Evolutionary conservation across 495 filamentous ascomycete genomes (phyloP), one percentile per base, ranked within the genome.

Genomic region (Pyronema omphalodes): DNA sequence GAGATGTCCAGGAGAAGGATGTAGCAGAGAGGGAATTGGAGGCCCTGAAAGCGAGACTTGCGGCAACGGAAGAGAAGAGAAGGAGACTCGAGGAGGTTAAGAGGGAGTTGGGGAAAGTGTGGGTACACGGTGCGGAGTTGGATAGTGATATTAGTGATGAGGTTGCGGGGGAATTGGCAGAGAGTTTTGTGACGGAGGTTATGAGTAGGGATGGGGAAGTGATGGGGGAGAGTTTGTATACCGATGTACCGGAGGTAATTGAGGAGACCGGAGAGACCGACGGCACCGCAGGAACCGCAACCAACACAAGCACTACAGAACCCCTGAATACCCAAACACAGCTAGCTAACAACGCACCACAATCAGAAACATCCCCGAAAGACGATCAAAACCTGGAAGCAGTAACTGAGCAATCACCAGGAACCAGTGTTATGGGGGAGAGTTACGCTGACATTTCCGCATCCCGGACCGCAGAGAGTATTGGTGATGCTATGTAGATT

Each of bases 1-100:
- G 93, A 41, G 52, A 5, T 6, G 83, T 84, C 63, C 74, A 80
- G 60, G 93, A 99, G 72, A 91, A 88, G 68, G 80, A 86, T 61
- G 80, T 81, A 7, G 88, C 94, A 1, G 87, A 94, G 71, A 80
- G 80, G 60, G 93, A 99, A 67, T 67, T 99, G 41, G 74, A 82
- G 48, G 85, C 91, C 58, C 71, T 99, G 44, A 79, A 79, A 39
- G 85, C 88, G 64, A 74, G 80, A 11, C 68, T 96, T 3, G 76
- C 76, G 15, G 80, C 84, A 65, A 88, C 94, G 0, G 84, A 89
- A 44, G 73, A 81, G 62, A 89, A 84, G 86, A 83, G 87, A 72
- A 66, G 68, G 49, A 76, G 93, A 37, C 78, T 80, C 15, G 77
- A 81, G 52, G 80, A 86, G 59, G 91, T 99, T 56, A 79, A 85